A percentile compares a stretch with the other conserved stretches of the same genome.
Evolutionary conservation across 495 filamentous ascomycete species (phyloP).

Genomic region (Penicillium mononematosum): DNA sequence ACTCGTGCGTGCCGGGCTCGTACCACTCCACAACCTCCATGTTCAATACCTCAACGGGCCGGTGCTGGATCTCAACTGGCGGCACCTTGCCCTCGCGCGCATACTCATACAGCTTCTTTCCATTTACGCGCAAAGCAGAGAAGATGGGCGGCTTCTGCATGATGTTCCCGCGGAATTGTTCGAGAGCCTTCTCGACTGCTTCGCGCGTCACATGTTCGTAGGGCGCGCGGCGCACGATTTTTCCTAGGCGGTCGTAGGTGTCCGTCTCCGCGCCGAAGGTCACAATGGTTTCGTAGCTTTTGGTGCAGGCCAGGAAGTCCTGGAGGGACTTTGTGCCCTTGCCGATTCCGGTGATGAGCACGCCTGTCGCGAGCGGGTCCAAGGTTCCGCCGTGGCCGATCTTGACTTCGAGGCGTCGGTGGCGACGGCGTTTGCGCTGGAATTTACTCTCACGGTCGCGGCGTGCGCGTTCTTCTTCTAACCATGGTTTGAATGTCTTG

Average conservation of each 20-base stretch:
- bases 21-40: conserved; percentile 85
- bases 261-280: conserved; percentile 92
- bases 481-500: conserved; percentile 67
- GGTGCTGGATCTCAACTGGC: conserved; percentile 75
- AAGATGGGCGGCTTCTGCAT: conserved; percentile 91
- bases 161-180: conserved; percentile 76
- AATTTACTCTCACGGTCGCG: conserved; percentile 53
- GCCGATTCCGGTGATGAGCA: conserved; percentile 84
- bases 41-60: conserved; percentile 71
- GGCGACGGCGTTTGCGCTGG: conserved; percentile 57
- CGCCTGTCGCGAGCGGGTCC: conserved; percentile 90
- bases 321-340: conserved; percentile 80
- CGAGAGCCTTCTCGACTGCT: conserved; percentile 72
- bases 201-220: conserved; percentile 78
- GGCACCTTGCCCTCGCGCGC: conserved; percentile 82
- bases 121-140: conserved; percentile 86
- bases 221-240: conserved; percentile 67
- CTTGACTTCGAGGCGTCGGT: conserved; percentile 68
- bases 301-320: conserved; percentile 80
- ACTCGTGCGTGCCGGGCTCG: conserved; percentile 74
- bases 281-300: conserved; percentile 85
- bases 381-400: conserved; percentile 96
- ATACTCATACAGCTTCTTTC: conserved; percentile 94
- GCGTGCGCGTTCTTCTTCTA: conserved; percentile 55
- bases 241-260: conserved; percentile 83